These are phyloP conservation scores for Solanum ahanhuiri DNA, from an alignment of 257 asterid genomes.

Conservation along the genomic window DNA sequence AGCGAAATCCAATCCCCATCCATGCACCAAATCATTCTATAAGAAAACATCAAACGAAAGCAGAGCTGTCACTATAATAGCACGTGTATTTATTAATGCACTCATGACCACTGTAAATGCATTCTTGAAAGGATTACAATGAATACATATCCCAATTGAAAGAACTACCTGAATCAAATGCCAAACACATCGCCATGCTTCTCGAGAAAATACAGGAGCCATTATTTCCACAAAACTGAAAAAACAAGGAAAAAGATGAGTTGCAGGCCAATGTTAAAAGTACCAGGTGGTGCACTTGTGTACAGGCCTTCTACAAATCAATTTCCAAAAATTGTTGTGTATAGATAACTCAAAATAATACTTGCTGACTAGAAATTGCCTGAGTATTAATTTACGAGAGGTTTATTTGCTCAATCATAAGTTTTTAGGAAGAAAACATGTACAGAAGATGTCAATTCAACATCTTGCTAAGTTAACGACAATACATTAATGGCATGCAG, in stretches of 20 bases:
- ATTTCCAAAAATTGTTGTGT: background rate
- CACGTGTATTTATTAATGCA: background rate
- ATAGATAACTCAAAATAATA: background rate
- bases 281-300: background rate
- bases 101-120: background rate
- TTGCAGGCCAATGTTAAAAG: background rate
- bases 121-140: background rate
- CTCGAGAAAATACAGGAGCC: slow-evolving; percentile 99
- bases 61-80: background rate
- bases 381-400: background rate
- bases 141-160: background rate
- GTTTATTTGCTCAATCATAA: background rate
- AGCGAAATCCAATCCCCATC: slow-evolving; percentile 99
- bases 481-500: too few relatives aligned
- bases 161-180: slow-evolving; percentile 95
- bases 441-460: background rate
- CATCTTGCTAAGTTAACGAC: too few relatives aligned
- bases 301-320: background rate
- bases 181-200: slow-evolving; percentile 99
- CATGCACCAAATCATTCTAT: slow-evolving; percentile 98
- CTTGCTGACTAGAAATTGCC: background rate
- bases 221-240: slow-evolving; percentile 97
- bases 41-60: slow-evolving; percentile 6
- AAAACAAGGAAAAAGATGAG: background rate
- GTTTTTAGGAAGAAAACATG: background rate